Percentiles rank a stretch among this genome's conserved stretches.
phyloP scores from a whole-genome alignment of 2,329 filamentous ascomycete genomes.

The Taxawa tesnikishii region DNA sequence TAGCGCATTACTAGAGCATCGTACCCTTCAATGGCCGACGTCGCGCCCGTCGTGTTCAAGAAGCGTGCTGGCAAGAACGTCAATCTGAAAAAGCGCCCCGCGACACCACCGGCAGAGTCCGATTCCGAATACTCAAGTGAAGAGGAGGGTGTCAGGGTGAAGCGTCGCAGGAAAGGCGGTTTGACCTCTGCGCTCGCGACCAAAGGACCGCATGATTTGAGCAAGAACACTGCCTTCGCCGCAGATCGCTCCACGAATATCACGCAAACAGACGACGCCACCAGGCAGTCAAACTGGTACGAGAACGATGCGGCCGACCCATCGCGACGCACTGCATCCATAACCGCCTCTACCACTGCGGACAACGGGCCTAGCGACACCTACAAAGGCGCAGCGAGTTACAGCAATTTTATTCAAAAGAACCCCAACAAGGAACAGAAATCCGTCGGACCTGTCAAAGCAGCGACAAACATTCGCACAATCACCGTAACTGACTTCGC shows the following conservation, averaged over 20 bases:
- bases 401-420: slow-evolving; percentile 64
- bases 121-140: slow-evolving; percentile 60
- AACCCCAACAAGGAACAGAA: slow-evolving; percentile 60
- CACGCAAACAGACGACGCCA: slow-evolving; percentile 68
- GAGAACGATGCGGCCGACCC: slow-evolving; percentile 47
- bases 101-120: slow-evolving; percentile 60
- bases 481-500: slow-evolving; percentile 85
- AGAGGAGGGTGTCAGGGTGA: slow-evolving; percentile 68
- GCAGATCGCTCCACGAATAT: slow-evolving; percentile 53
- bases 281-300: slow-evolving; percentile 81
- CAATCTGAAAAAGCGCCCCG: slow-evolving; percentile 68
- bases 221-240: slow-evolving; percentile 30
- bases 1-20: neutral
- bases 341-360: slow-evolving; percentile 5
- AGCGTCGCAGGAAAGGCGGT: slow-evolving; percentile 61
- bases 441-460: slow-evolving; percentile 75
- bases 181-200: slow-evolving; percentile 51
- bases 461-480: slow-evolving; percentile 77
- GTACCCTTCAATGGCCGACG: neutral
- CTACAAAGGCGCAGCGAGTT: slow-evolving; percentile 65
- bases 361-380: slow-evolving; percentile 42
- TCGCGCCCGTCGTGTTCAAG: slow-evolving; percentile 57
- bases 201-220: slow-evolving; percentile 20
- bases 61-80: slow-evolving; percentile 68
- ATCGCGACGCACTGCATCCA: neutral